phyloP scores from a whole-genome alignment of 2,329 filamentous ascomycete genomes.

The Penicillium sp. region DNA sequence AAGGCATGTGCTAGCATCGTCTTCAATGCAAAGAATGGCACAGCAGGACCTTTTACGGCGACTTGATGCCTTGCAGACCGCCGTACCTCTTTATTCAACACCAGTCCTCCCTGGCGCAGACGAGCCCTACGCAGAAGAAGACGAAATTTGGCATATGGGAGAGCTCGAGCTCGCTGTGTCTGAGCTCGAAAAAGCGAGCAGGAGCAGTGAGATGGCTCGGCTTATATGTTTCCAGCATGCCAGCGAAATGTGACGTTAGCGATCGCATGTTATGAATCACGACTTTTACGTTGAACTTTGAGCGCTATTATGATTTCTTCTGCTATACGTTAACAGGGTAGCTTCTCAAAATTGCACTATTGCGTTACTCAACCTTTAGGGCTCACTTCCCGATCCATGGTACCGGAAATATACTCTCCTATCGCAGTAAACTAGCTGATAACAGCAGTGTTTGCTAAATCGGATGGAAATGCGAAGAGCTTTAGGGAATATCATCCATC shows the following conservation, averaged over 20 bases:
- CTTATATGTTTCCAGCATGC: neutral
- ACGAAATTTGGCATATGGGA: neutral
- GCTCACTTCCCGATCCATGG: too few relatives aligned
- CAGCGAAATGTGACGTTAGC: neutral
- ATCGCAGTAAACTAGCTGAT: too few relatives aligned
- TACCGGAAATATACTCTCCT: too few relatives aligned
- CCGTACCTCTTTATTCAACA: neutral
- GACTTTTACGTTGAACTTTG: too few relatives aligned
- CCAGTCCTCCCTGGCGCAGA: neutral
- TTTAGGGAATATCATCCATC: too few relatives aligned
- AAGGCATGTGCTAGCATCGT: slow-evolving; percentile 22
- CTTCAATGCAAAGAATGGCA: slow-evolving; percentile 21
- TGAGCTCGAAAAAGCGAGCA: neutral
- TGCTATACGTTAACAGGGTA: too few relatives aligned
- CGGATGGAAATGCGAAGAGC: too few relatives aligned
- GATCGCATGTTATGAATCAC: too few relatives aligned
- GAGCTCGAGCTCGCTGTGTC: neutral
- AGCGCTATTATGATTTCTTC: too few relatives aligned
- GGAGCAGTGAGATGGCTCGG: neutral
- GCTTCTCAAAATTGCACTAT: too few relatives aligned
- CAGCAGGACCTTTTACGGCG: slow-evolving; percentile 15
- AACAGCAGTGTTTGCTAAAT: too few relatives aligned
- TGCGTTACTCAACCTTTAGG: too few relatives aligned
- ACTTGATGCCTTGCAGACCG: neutral
- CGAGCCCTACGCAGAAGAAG: neutral